These are phyloP conservation scores for Puya raimondii DNA, from an alignment of 176 grass and related monocot genomes.

Conservation along the genomic window DNA sequence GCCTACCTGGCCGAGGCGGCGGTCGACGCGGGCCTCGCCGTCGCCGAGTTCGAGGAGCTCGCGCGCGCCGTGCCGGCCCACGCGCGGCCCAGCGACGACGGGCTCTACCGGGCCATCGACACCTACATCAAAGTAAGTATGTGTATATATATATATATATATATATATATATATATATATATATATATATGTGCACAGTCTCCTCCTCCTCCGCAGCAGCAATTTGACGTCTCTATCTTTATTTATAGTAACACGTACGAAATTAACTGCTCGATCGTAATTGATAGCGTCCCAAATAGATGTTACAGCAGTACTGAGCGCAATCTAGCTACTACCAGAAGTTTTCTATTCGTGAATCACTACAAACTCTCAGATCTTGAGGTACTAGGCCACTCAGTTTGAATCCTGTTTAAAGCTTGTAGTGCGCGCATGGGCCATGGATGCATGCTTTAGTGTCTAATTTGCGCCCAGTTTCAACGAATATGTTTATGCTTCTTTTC, in stretches of 20 bases:
- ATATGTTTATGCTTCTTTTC: too few relatives aligned
- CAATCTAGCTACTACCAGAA: too few relatives aligned
- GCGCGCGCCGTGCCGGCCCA: constrained; percentile 57
- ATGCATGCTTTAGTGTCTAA: too few relatives aligned
- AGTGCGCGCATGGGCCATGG: too few relatives aligned
- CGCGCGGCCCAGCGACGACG: constrained; percentile 71
- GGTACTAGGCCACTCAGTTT: too few relatives aligned
- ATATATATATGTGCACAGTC: neutral
- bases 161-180: neutral
- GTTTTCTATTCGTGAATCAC: too few relatives aligned
- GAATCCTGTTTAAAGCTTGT: too few relatives aligned
- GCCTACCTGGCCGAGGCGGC: constrained; percentile 78
- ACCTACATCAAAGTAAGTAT: constrained; percentile 86
- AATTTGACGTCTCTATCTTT: neutral
- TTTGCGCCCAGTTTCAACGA: too few relatives aligned
- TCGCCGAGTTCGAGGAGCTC: constrained; percentile 75
- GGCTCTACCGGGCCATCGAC: constrained; percentile 86
- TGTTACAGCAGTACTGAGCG: too few relatives aligned
- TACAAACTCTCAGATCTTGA: too few relatives aligned
- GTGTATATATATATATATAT: neutral
- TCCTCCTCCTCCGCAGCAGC: neutral
- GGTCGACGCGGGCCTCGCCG: constrained; percentile 54
- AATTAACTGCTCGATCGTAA: too few relatives aligned
- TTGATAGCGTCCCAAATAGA: too few relatives aligned
- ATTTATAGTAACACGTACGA: neutral